A percentile compares a stretch with the other conserved stretches of the same genome.
Evolutionary conservation across 1,139 yeast species (phyloP).

Genomic region (Groenewaldozyma auringiensis): DNA sequence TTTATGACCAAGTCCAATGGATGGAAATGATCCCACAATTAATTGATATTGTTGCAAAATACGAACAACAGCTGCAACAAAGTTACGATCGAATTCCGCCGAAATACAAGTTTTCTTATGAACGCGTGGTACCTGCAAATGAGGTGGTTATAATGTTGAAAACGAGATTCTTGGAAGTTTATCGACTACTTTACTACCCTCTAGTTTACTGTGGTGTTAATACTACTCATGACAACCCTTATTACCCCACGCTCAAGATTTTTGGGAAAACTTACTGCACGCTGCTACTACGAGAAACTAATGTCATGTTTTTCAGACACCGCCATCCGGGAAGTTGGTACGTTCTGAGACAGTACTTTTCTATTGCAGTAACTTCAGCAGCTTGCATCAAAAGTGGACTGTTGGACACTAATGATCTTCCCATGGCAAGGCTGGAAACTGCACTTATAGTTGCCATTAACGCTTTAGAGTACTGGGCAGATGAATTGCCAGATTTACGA

Average conservation of each 20-base stretch:
- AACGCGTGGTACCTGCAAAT: too few relatives aligned
- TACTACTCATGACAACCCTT: slow-evolving; percentile 9
- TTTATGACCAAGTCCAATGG: slow-evolving; percentile 14
- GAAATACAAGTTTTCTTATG: slow-evolving; percentile 12
- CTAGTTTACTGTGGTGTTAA: slow-evolving; percentile 16
- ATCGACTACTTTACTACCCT: slow-evolving; percentile 16
- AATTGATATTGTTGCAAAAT: slow-evolving; percentile 12
- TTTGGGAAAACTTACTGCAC: slow-evolving; percentile 14
- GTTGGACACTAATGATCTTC: background rate
- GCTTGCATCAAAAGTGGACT: slow-evolving; percentile 15
- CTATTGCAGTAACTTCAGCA: slow-evolving; percentile 11
- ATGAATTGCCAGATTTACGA: slow-evolving; percentile 13
- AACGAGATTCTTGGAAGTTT: slow-evolving; percentile 15
- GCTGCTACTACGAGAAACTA: slow-evolving; percentile 10
- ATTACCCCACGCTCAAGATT: slow-evolving; percentile 11
- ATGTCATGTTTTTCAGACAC: slow-evolving; percentile 12
- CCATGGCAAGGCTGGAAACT: background rate
- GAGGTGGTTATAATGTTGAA: slow-evolving; percentile 13
- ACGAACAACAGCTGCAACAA: slow-evolving; percentile 15
- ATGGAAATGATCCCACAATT: slow-evolving; percentile 9
- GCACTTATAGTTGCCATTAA: slow-evolving; percentile 7
- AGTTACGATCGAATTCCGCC: slow-evolving; percentile 15
- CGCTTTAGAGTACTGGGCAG: slow-evolving; percentile 13
- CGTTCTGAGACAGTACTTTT: slow-evolving; percentile 12
- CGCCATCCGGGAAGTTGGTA: slow-evolving; percentile 18